Percentiles rank a stretch among this genome's conserved stretches.
These are phyloP conservation scores for Apophysomyces trapeziformis DNA, from an alignment of 371 early-diverging fungal species.

Conservation along the genomic window DNA sequence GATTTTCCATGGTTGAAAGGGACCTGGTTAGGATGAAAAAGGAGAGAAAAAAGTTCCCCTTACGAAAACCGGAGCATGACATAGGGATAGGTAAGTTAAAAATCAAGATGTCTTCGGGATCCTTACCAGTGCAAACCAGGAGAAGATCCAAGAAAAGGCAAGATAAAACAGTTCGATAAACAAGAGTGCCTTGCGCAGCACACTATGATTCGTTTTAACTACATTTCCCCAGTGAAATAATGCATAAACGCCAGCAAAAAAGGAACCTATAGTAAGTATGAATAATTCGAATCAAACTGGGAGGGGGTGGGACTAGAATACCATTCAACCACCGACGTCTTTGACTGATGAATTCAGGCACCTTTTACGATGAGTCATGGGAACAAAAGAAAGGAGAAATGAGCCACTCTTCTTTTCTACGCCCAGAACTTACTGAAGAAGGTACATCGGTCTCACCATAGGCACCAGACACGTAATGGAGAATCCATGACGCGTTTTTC, in stretches of 20 bases:
- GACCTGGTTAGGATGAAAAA: conserved; percentile 73
- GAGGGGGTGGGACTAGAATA: not conserved
- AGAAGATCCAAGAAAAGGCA: conserved; percentile 65
- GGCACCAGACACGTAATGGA: conserved; percentile 70
- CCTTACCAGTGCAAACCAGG: conserved; percentile 68
- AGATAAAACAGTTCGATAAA: conserved; percentile 70
- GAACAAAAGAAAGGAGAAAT: not conserved
- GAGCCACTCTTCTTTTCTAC: conserved; percentile 10
- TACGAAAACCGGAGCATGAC: not conserved
- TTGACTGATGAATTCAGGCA: conserved; percentile 85
- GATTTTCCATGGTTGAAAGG: conserved; percentile 27
- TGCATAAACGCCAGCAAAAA: conserved; percentile 71
- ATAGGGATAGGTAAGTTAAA: no score
- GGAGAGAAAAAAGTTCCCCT: conserved; percentile 80
- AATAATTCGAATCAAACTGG: not conserved
- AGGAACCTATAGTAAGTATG: conserved; percentile 41
- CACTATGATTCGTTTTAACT: conserved; percentile 65
- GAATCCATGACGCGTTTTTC: conserved; percentile 67
- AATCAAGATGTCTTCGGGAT: no score
- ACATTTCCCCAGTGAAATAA: conserved; percentile 61
- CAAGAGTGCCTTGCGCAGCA: conserved; percentile 65
- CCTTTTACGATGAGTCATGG: conserved; percentile 4
- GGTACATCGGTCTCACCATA: conserved; percentile 90
- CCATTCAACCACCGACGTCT: conserved; percentile 92
- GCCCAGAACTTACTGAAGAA: conserved; percentile 27